Percentiles rank a stretch among this genome's conserved stretches.
Evolutionary conservation across 352 stramenopile species (phyloP).

Genomic region (Phytophthora hybrid): DNA sequence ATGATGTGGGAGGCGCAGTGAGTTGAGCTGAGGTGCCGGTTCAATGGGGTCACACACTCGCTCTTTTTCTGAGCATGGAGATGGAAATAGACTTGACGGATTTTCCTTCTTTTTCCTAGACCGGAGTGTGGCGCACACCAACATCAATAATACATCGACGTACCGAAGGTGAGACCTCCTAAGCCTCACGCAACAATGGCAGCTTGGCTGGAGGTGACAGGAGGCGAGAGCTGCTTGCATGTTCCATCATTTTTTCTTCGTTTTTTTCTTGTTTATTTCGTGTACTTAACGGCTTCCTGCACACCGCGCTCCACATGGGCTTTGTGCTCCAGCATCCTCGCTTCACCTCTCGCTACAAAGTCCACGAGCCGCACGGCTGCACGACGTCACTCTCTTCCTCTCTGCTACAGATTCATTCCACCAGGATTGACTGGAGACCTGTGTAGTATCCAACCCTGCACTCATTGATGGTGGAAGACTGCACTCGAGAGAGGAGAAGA

Average conservation of each 20-base stretch:
- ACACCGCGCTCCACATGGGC: background rate
- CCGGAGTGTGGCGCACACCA: background rate
- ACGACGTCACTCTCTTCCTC: background rate
- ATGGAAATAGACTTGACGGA: constrained; percentile 25
- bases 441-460: constrained; percentile 1
- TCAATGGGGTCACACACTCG: constrained; percentile 17
- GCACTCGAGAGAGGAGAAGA: background rate
- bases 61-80: constrained; percentile 33
- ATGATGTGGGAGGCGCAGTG: background rate
- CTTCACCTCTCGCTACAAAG: background rate
- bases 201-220: background rate
- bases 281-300: constrained; percentile 20
- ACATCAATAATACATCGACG: background rate
- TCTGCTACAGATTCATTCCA: too few species aligned
- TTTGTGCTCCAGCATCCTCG: background rate
- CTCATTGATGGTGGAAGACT: background rate
- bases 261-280: constrained; percentile 32
- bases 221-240: background rate
- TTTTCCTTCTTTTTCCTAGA: background rate
- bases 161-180: background rate
- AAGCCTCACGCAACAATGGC: background rate
- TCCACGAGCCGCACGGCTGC: constrained; percentile 13
- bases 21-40: background rate
- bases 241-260: constrained; percentile 17
- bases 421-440: background rate